Evolutionary conservation across 495 filamentous ascomycete genomes (phyloP), one percentile per base, ranked within the genome.

Genomic region (Aspergillus steynii): DNA sequence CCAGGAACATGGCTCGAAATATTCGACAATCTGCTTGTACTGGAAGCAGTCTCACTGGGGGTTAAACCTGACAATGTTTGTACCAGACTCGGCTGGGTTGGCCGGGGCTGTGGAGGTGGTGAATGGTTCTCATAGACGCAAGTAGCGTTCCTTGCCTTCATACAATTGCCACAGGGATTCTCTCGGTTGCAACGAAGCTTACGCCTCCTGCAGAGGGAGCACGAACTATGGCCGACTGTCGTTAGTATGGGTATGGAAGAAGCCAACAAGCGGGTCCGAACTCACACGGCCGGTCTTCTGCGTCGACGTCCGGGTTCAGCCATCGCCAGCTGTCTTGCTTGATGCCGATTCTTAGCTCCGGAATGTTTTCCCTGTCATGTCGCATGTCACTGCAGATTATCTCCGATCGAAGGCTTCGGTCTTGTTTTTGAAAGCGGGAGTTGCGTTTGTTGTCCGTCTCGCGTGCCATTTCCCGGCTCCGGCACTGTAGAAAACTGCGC

Each of bases 151-250:
- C 71, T 78, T 2, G 81, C 79, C 9, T 74, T 74, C 1, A 77
- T 1, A 55, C 83, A 85, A 60, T 84, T 82, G 60, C 71, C 80
- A 60, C 81, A 85, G 5, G 82, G 81, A 12, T 32, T 65, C 60
- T 79, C 74, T 29, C 78, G 72, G 68, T 82, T 76, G 63, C 82
- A 85, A 61, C 71, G 69, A n/a, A 83, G 77, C 58, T 85, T 85
- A 14, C 80, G 73, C 58, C 65, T 74, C 32, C 80, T 66, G 48
- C 82, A 85, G 1, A 78, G 68, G 34, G 64, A 59, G 63, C 81
- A 83, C 2, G 81, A 75, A n/a, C 76, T 75, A 46, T 6, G 26
- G 34, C 49, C 3, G 15, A 20, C 20, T 53, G n/a, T 10, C 12
- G 48, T 69, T 53, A 68, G 20, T 42, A 42, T 15, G 37, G 8